Evolutionary conservation across 1,284 basidiomycete genomes (phyloP).

Genomic region (Cystobasidiaceae sp.): DNA sequence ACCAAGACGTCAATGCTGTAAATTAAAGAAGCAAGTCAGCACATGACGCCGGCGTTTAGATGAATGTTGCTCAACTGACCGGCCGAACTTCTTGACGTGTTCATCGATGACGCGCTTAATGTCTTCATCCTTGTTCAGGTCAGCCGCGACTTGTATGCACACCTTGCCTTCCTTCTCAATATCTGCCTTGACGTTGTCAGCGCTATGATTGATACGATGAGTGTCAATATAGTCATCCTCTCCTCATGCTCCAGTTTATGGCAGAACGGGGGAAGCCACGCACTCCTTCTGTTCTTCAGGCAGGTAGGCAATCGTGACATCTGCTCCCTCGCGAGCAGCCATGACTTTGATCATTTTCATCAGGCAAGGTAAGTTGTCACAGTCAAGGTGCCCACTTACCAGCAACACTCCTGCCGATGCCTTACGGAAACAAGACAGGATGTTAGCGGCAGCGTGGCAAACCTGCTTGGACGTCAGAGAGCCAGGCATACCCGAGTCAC

Average conservation of each 20-base stretch:
- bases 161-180: conserved; percentile 52
- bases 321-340: conserved; percentile 61
- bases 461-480: too few species aligned
- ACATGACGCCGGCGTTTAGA: background rate
- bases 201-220: conserved; percentile 34
- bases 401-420: conserved; percentile 5
- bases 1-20: conserved; percentile 54
- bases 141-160: conserved; percentile 52
- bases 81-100: conserved; percentile 54
- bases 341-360: conserved; percentile 47
- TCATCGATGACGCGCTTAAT: conserved; percentile 53
- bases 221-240: too few species aligned
- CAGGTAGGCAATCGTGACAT: conserved; percentile 62
- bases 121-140: conserved; percentile 50
- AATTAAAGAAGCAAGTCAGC: too few species aligned
- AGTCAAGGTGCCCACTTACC: background rate
- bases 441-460: too few species aligned
- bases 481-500: conserved; percentile 42
- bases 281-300: conserved; percentile 59
- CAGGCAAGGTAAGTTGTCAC: too few species aligned
- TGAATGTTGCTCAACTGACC: conserved; percentile 31
- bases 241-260: too few species aligned
- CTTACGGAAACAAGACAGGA: too few species aligned
- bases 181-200: conserved; percentile 51
- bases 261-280: too few species aligned